phyloP scores from a whole-genome alignment of 148 eudicot genomes.

The Chenopodium suecicum region DNA sequence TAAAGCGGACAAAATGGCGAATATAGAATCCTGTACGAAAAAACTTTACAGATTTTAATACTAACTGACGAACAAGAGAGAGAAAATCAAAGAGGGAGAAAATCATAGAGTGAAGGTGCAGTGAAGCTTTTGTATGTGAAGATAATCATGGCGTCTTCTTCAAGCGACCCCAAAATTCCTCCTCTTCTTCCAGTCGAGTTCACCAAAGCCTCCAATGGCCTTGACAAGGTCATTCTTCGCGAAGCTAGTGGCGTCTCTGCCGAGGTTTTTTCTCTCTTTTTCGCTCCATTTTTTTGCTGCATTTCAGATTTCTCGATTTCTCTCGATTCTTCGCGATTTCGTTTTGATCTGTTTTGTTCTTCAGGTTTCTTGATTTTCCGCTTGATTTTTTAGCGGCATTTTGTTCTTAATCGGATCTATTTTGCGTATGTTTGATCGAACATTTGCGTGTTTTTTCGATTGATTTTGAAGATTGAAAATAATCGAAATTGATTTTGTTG shows the following conservation, averaged over 20 bases:
- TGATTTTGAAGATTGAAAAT: neutral
- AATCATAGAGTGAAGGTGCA: conserved; percentile 17
- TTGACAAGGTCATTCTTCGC: conserved; percentile 75
- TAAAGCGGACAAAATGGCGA: neutral
- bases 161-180: conserved; percentile 38
- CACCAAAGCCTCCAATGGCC: conserved; percentile 66
- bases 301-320: conserved; percentile 8
- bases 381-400: neutral
- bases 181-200: conserved; percentile 38
- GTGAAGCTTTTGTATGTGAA: conserved; percentile 25
- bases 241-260: conserved; percentile 68
- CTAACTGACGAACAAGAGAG: conserved; percentile 9
- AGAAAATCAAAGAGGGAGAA: conserved; percentile 13
- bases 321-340: neutral
- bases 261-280: conserved; percentile 48
- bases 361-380: conserved; percentile 11
- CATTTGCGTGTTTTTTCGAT: neutral
- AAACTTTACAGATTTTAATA: conserved; percentile 2
- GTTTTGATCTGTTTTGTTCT: conserved; percentile 7
- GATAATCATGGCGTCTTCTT: conserved; percentile 45
- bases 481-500: neutral
- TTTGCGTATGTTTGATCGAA: conserved; percentile 12
- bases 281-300: neutral
- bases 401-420: neutral
- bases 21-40: conserved; percentile 5